A percentile compares a stretch with the other conserved stretches of the same genome.
Conservation (phyloP, 208 protist genomes). For the Trypanosoma congolense region DNA sequence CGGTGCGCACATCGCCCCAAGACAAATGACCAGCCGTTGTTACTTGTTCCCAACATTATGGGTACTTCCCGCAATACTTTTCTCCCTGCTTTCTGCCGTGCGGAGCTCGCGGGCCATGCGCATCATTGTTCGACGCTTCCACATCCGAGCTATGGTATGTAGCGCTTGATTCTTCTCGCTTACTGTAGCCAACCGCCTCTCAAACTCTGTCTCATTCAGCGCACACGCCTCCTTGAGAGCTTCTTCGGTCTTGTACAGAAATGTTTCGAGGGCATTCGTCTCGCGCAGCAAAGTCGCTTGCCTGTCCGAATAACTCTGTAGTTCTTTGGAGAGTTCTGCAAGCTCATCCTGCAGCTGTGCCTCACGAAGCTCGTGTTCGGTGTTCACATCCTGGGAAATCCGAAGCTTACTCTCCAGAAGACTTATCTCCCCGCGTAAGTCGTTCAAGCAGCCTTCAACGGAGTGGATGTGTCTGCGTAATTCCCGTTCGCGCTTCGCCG, state of each 20-base stretch:
- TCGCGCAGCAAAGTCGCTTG: constrained; percentile 36
- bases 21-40: constrained; percentile 7
- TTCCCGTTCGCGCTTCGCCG: constrained; percentile 43
- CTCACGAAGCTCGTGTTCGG: constrained; percentile 45
- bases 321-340: constrained; percentile 29
- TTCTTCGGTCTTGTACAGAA: constrained; percentile 39
- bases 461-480: constrained; percentile 43
- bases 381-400: constrained; percentile 47
- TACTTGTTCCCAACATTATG: no score
- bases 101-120: constrained; percentile 51
- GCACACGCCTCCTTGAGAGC: constrained; percentile 39
- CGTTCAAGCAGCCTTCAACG: constrained; percentile 44
- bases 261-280: constrained; percentile 39
- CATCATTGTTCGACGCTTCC: constrained; percentile 72
- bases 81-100: constrained; percentile 27
- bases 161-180: constrained; percentile 31
- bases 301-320: constrained; percentile 29
- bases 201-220: constrained; percentile 48
- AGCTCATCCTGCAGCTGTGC: constrained; percentile 42
- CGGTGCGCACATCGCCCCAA: constrained; percentile 38
- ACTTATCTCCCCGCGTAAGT: constrained; percentile 40
- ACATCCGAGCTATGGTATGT: constrained; percentile 38
- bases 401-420: constrained; percentile 59
- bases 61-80: constrained; percentile 29
- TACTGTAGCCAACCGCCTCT: constrained; percentile 30